These are phyloP conservation scores for Lepidium aucheri DNA, from an alignment of 345 rosid species.

Conservation along the genomic window DNA sequence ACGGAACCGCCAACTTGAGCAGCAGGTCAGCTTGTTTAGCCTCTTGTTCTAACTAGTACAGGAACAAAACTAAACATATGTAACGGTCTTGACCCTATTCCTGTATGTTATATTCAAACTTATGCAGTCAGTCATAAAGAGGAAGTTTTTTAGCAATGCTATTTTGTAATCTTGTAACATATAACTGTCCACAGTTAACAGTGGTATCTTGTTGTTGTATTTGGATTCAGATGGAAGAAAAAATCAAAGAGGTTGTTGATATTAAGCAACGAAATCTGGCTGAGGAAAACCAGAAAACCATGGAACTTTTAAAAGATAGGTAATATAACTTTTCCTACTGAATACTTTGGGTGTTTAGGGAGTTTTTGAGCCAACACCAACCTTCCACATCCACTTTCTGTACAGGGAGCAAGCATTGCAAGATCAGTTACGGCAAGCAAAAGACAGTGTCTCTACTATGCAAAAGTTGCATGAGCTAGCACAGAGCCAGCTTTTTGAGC, in stretches of 20 bases:
- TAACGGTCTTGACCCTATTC: constrained; percentile 5
- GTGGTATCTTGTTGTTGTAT: neutral
- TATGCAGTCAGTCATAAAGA: neutral
- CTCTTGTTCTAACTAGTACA: neutral
- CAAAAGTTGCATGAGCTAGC: constrained; percentile 97
- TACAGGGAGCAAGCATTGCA: constrained; percentile 87
- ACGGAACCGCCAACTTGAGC: constrained; percentile 95
- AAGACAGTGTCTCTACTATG: constrained; percentile 90
- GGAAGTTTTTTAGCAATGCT: constrained; percentile 6
- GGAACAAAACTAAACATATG: neutral
- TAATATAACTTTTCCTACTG: constrained; percentile 10
- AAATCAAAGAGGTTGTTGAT: constrained; percentile 96
- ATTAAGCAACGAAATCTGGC: constrained; percentile 92
- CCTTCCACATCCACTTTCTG: constrained; percentile 4
- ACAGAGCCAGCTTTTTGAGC: constrained; percentile 90
- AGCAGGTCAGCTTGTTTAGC: constrained; percentile 51
- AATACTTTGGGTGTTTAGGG: neutral
- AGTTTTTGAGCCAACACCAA: neutral
- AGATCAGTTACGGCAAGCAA: constrained; percentile 95
- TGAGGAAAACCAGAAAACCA: constrained; percentile 95
- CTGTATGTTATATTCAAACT: neutral
- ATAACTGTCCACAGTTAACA: neutral
- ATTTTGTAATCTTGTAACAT: neutral
- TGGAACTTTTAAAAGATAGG: constrained; percentile 92
- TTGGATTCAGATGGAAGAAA: constrained; percentile 87